A percentile compares a stretch with the other conserved stretches of the same genome.
These are phyloP conservation scores for Paramarasmius palmivorus DNA, from an alignment of 1,284 basidiomycete species.

Conservation along the genomic window DNA sequence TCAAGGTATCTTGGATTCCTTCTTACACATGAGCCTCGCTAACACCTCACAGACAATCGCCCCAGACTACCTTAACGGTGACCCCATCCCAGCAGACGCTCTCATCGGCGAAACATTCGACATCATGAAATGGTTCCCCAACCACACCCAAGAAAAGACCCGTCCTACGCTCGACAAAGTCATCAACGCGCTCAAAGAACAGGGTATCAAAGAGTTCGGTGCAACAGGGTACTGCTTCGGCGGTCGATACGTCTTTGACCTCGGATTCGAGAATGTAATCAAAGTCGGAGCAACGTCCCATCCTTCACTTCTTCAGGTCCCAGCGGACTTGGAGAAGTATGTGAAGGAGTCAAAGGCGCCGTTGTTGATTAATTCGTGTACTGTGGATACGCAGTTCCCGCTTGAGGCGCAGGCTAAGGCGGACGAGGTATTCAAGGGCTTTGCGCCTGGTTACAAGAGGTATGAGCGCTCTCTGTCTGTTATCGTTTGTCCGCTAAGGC, in stretches of 20 bases:
- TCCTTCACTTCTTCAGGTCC: constrained; percentile 66
- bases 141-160: constrained; percentile 46
- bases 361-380: constrained; percentile 65
- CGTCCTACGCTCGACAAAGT: constrained; percentile 59
- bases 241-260: constrained; percentile 64
- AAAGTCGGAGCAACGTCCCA: constrained; percentile 60
- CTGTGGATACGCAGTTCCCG: constrained; percentile 52
- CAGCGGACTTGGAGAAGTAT: constrained; percentile 44
- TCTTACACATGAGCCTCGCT: too few species aligned
- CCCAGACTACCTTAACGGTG: constrained; percentile 63
- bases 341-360: constrained; percentile 43
- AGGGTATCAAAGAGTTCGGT: constrained; percentile 58
- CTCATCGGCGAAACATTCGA: constrained; percentile 44
- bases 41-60: constrained; percentile 37
- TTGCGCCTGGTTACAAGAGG: constrained; percentile 57
- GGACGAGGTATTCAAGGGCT: constrained; percentile 58
- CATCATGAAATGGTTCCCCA: constrained; percentile 46
- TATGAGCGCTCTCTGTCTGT: too few species aligned
- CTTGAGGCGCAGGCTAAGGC: constrained; percentile 44
- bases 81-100: constrained; percentile 46
- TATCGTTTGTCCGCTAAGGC: too few species aligned
- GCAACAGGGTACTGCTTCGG: constrained; percentile 76
- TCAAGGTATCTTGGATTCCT: constrained; percentile 28
- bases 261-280: constrained; percentile 62
- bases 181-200: constrained; percentile 54